Percentiles rank a stretch among this genome's conserved stretches.
phyloP scores from a whole-genome alignment of 768 basidiomycete genomes.

The Tricholoma saponaceum region DNA sequence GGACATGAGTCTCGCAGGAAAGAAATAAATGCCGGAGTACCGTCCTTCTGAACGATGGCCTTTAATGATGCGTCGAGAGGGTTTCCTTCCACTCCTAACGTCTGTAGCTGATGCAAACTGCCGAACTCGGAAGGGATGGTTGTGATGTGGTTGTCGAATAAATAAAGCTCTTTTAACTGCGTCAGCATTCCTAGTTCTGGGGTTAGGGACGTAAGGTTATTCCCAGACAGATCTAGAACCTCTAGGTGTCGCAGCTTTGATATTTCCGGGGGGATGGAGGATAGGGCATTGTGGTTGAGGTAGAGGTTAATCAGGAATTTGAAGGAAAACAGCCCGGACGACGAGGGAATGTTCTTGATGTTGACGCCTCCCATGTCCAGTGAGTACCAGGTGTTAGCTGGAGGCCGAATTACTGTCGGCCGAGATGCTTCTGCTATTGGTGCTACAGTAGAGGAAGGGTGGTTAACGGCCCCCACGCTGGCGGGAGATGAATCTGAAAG shows the following conservation, averaged over 20 bases:
- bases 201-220: constrained; percentile 73
- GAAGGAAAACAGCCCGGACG: constrained; percentile 76
- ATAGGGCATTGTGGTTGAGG: constrained; percentile 91
- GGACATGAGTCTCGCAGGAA: constrained; percentile 94
- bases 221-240: constrained; percentile 88
- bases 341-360: constrained; percentile 83
- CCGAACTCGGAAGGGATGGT: constrained; percentile 87
- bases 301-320: constrained; percentile 93
- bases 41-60: constrained; percentile 86
- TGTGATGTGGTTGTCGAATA: constrained; percentile 93
- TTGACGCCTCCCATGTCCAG: constrained; percentile 96
- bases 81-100: constrained; percentile 96
- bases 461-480: constrained; percentile 36
- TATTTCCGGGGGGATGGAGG: constrained; percentile 77
- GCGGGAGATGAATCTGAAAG: constrained; percentile 28
- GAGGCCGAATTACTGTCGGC: constrained; percentile 58
- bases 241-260: constrained; percentile 81
- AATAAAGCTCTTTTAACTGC: constrained; percentile 83
- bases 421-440: constrained; percentile 67
- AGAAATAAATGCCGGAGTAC: constrained; percentile 83
- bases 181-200: constrained; percentile 90
- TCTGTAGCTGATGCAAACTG: constrained; percentile 86
- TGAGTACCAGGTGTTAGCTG: constrained; percentile 81
- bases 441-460: constrained; percentile 74
- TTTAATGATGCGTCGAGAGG: constrained; percentile 79